Percentiles rank a stretch among this genome's conserved stretches.
Evolutionary conservation across 1,139 yeast genomes (phyloP).

Genomic region (Taphrina populina): DNA sequence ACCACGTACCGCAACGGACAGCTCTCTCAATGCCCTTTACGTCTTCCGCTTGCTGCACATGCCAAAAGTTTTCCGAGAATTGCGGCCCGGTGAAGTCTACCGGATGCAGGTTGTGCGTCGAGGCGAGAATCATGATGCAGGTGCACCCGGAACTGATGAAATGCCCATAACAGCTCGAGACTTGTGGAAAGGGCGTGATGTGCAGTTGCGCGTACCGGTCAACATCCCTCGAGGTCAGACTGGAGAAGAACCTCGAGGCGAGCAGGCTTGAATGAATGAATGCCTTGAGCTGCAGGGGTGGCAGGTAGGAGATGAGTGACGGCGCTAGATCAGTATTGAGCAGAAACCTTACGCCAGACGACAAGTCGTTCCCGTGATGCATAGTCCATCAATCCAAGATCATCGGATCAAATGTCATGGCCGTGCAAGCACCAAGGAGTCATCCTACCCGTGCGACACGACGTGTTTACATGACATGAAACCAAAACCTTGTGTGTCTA

Average conservation of each 20-base stretch:
- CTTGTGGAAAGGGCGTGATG: not conserved
- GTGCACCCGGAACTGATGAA: conserved; percentile 3
- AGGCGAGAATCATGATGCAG: not conserved
- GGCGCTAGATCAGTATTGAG: conserved; percentile 4
- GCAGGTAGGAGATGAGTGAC: not conserved
- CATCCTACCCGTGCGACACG: too few species aligned
- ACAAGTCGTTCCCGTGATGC: too few species aligned
- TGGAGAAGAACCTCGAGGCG: conserved; percentile 1
- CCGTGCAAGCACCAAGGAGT: too few species aligned
- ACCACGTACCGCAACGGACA: conserved; percentile 1
- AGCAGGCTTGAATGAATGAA: not conserved
- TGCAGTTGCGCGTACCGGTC: conserved; percentile 1
- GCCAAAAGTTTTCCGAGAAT: conserved; percentile 6
- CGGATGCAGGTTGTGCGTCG: not conserved
- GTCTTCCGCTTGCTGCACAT: not conserved
- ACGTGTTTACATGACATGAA: too few species aligned
- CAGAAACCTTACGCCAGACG: conserved; percentile 4
- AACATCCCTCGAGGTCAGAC: not conserved
- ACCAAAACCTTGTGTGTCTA: too few species aligned
- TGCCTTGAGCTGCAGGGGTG: not conserved
- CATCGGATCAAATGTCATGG: too few species aligned
- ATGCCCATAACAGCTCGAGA: not conserved
- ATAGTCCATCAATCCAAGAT: too few species aligned
- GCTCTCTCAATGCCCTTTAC: conserved; percentile 4
- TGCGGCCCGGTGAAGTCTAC: not conserved